These are phyloP conservation scores for Spathaspora girioi DNA, from an alignment of 805 yeast genomes.

Conservation along the genomic window DNA sequence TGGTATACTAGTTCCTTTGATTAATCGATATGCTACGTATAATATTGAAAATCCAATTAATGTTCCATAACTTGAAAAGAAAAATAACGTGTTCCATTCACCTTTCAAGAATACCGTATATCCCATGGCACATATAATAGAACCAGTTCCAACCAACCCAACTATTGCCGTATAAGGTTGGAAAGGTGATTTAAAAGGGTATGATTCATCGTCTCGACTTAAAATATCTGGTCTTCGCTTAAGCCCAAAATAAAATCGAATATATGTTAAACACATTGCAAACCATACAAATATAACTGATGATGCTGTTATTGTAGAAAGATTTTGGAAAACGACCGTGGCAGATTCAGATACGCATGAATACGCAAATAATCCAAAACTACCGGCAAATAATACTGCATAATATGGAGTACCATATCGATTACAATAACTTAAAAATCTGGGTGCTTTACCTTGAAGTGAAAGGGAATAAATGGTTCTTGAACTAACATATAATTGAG, in stretches of 20 bases:
- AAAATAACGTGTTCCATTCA: slow-evolving; percentile 58
- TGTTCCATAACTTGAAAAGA: slow-evolving; percentile 65
- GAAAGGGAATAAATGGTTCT: slow-evolving; percentile 41
- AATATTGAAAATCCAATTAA: slow-evolving; percentile 48
- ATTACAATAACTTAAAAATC: slow-evolving; percentile 55
- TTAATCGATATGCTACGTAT: slow-evolving; percentile 52
- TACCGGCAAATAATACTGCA: slow-evolving; percentile 62
- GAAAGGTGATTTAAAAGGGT: slow-evolving; percentile 66
- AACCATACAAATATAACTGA: slow-evolving; percentile 79
- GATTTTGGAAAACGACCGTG: slow-evolving; percentile 59
- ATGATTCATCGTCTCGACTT: slow-evolving; percentile 56
- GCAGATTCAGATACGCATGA: slow-evolving; percentile 57
- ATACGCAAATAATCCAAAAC: slow-evolving; percentile 59
- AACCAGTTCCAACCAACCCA: slow-evolving; percentile 53
- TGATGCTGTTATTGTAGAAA: slow-evolving; percentile 66
- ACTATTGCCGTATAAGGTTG: slow-evolving; percentile 68
- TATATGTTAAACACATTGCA: slow-evolving; percentile 62
- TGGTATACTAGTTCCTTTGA: slow-evolving; percentile 61
- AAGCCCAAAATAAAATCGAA: slow-evolving; percentile 63
- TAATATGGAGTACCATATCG: slow-evolving; percentile 68
- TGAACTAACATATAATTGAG: slow-evolving; percentile 42
- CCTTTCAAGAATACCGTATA: slow-evolving; percentile 55
- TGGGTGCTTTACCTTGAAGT: slow-evolving; percentile 57
- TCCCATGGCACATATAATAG: slow-evolving; percentile 57
- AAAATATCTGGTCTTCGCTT: slow-evolving; percentile 61